Percentiles rank a stretch among this genome's conserved stretches.
phyloP scores from a whole-genome alignment of 768 basidiomycete species.

The Pholiota molesta region DNA sequence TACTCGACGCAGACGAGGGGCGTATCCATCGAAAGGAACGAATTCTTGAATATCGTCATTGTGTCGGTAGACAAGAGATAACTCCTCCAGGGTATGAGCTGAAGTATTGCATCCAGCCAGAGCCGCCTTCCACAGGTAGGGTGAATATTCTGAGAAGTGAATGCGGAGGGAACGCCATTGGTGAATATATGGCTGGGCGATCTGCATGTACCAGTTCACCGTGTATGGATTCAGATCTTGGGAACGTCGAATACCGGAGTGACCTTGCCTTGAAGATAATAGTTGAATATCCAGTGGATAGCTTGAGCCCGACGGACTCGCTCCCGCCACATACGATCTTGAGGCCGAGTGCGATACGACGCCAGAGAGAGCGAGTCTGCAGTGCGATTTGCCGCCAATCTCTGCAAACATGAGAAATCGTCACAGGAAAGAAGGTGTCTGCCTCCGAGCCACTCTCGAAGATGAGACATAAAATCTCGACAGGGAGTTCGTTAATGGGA shows the following conservation, averaged over 20 bases:
- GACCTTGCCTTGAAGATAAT: constrained; percentile 32
- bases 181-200: constrained; percentile 52
- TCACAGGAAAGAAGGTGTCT: constrained; percentile 58
- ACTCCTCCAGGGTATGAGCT: constrained; percentile 46
- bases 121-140: constrained; percentile 71
- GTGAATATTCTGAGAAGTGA: constrained; percentile 54
- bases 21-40: constrained; percentile 59
- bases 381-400: constrained; percentile 65
- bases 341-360: constrained; percentile 54
- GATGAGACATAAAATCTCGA: constrained; percentile 65
- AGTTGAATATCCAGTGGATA: constrained; percentile 66
- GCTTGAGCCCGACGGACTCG: constrained; percentile 59
- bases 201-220: constrained; percentile 65
- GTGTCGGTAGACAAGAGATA: constrained; percentile 58
- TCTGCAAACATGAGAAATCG: constrained; percentile 70
- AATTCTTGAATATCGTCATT: constrained; percentile 77
- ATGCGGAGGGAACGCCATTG: constrained; percentile 68
- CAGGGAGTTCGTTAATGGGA: constrained; percentile 60
- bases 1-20: constrained; percentile 57
- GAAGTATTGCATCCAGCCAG: constrained; percentile 55
- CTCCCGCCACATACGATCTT: constrained; percentile 63
- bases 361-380: constrained; percentile 66
- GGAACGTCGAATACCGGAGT: constrained; percentile 27
- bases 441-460: constrained; percentile 63
- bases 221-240: constrained; percentile 44